A percentile compares a stretch with the other conserved stretches of the same genome.
Evolutionary conservation across 495 filamentous ascomycete genomes (phyloP).

Genomic region (Lophiostoma macrostomum): DNA sequence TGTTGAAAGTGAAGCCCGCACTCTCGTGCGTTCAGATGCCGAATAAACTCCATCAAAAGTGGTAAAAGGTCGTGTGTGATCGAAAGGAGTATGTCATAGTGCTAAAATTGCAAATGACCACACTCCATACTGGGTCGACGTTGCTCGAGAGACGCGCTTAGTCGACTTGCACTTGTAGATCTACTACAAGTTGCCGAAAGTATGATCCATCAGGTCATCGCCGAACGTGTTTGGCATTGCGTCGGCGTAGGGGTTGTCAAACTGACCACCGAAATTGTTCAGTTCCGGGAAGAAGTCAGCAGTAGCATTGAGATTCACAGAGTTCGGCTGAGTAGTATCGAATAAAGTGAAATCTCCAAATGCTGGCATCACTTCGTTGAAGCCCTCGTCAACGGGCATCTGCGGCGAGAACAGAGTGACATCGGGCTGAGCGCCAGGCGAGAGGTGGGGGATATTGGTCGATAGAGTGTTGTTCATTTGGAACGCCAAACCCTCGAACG

Average conservation of each 20-base stretch:
- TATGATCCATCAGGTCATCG: constrained; percentile 24
- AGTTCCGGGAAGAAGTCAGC: constrained; percentile 30
- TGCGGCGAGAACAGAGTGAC: constrained; percentile 30
- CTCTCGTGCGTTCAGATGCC: background rate
- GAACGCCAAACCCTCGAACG: constrained; percentile 15
- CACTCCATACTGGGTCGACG: too few species aligned
- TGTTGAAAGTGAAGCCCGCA: background rate
- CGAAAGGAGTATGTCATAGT: background rate
- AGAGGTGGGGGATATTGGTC: constrained; percentile 24
- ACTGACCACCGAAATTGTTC: constrained; percentile 29
- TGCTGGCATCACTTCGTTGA: constrained; percentile 13
- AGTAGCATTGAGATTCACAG: background rate
- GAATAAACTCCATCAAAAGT: background rate
- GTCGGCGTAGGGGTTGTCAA: constrained; percentile 19
- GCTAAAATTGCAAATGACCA: background rate
- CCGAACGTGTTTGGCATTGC: constrained; percentile 12
- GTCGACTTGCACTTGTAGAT: too few species aligned
- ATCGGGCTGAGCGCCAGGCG: constrained; percentile 27
- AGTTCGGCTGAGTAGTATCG: constrained; percentile 5
- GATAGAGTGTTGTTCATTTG: constrained; percentile 8
- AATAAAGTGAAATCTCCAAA: constrained; percentile 31
- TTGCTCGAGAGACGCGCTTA: too few species aligned
- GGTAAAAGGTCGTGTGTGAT: constrained; percentile 5
- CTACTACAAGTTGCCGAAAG: constrained; percentile 4
- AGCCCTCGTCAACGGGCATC: constrained; percentile 33